Conservation (phyloP, 2,329 filamentous ascomycete genomes). For the Sporothrix globosa region DNA sequence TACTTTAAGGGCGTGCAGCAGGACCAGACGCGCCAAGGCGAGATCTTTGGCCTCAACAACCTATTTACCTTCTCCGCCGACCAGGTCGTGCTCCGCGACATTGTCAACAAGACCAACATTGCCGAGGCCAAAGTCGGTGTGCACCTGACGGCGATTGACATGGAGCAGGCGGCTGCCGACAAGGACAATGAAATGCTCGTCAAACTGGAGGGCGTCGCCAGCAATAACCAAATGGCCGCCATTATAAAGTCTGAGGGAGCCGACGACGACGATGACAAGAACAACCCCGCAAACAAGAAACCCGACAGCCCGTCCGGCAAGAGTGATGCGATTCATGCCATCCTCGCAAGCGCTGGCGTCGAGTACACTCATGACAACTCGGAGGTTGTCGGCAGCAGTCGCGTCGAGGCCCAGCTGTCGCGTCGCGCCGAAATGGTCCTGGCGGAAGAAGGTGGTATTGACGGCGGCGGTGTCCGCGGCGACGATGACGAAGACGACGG, state of each 20-base stretch:
- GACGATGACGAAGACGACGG: constrained; percentile 40
- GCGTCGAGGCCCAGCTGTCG: constrained; percentile 83
- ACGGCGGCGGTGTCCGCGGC: constrained; percentile 28
- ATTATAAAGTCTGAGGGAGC: constrained; percentile 47
- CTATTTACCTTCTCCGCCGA: constrained; percentile 81
- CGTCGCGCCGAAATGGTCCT: constrained; percentile 67
- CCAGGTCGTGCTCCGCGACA: constrained; percentile 83
- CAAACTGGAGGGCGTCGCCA: constrained; percentile 54
- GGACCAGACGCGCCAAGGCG: constrained; percentile 77
- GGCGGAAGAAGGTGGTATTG: constrained; percentile 48
- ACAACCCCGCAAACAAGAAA: constrained; percentile 46
- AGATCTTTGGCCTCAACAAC: constrained; percentile 90
- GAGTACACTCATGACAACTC: constrained; percentile 97
- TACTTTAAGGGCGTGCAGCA: constrained; percentile 97
- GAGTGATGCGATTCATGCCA: constrained; percentile 82
- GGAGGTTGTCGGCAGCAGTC: constrained; percentile 90
- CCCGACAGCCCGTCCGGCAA: constrained; percentile 41
- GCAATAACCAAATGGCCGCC: constrained; percentile 72
- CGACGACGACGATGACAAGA: constrained; percentile 43
- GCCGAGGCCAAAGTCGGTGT: constrained; percentile 90
- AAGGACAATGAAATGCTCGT: constrained; percentile 53
- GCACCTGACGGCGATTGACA: constrained; percentile 73
- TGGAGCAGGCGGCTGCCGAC: constrained; percentile 62
- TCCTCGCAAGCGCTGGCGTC: constrained; percentile 83
- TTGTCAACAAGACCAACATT: constrained; percentile 97